phyloP scores from a whole-genome alignment of 169 alveolate species.

The Cystoisospora suis region DNA sequence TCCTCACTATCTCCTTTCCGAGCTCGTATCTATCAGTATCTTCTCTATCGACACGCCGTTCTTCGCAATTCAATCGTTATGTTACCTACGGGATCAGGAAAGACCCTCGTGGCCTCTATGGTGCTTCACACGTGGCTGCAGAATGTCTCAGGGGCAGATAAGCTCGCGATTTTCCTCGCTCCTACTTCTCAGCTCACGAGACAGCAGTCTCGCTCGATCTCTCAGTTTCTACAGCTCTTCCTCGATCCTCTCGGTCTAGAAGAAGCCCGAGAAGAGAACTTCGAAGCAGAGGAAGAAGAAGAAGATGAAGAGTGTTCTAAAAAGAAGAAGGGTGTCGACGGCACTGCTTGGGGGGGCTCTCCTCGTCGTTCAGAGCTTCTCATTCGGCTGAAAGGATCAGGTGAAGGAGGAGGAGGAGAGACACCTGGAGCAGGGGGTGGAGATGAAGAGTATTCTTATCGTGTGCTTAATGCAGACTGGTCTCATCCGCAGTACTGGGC shows the following conservation, averaged over 20 bases:
- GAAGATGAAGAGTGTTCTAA: too few species aligned
- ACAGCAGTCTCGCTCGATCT: not conserved
- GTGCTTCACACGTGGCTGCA: not conserved
- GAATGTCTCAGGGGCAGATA: not conserved
- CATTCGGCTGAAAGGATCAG: not conserved
- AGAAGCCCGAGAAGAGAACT: too few species aligned
- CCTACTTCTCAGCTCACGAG: not conserved
- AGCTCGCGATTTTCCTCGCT: not conserved
- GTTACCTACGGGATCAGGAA: not conserved
- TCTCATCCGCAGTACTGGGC: constrained; percentile 6
- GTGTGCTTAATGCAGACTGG: not conserved
- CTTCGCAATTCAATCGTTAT: not conserved
- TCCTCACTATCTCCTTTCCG: not conserved
- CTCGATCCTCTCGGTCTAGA: not conserved
- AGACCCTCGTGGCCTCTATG: not conserved
- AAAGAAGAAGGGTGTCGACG: too few species aligned
- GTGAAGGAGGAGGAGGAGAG: not conserved
- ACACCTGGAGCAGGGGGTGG: not conserved
- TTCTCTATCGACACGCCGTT: not conserved
- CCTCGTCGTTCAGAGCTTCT: not conserved
- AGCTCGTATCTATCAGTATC: not conserved
- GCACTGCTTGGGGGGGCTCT: not conserved
- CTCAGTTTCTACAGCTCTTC: not conserved
- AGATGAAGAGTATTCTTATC: not conserved
- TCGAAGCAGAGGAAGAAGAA: too few species aligned